phyloP scores from a whole-genome alignment of 495 filamentous ascomycete species.

The Daldinia concentrica region DNA sequence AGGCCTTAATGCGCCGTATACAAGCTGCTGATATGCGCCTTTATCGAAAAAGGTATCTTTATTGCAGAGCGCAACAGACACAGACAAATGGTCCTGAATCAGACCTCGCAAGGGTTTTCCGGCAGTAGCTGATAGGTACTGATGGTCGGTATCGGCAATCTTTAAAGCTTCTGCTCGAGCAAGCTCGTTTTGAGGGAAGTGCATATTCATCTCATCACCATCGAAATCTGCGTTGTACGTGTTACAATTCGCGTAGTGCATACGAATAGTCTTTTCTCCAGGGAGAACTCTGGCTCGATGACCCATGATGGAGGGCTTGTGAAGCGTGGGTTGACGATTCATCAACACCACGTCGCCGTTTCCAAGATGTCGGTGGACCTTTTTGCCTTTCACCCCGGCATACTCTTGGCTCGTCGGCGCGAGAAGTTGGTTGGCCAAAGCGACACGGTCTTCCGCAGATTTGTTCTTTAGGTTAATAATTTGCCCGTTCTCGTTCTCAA shows the following conservation, averaged over 20 bases:
- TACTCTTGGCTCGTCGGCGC: conserved; percentile 82
- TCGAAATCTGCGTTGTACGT: conserved; percentile 99
- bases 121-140: conserved; percentile 93
- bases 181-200: conserved; percentile 97
- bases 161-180: conserved; percentile 89
- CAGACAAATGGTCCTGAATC: conserved; percentile 98
- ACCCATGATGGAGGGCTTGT: conserved; percentile 99
- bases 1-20: conserved; percentile 88
- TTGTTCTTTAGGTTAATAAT: conserved; percentile 88
- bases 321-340: conserved; percentile 99
- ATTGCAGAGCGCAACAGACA: conserved; percentile 89
- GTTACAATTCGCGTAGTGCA: conserved; percentile 99
- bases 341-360: conserved; percentile 98
- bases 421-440: conserved; percentile 89
- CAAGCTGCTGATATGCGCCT: conserved; percentile 89
- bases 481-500: conserved; percentile 95
- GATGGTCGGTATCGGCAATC: conserved; percentile 95
- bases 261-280: conserved; percentile 95
- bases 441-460: conserved; percentile 81
- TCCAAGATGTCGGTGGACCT: conserved; percentile 93
- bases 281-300: conserved; percentile 92
- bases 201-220: conserved; percentile 99
- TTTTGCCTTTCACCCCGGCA: conserved; percentile 87
- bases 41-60: conserved; percentile 91
- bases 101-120: conserved; percentile 95